Base-by-base conservation (phyloP, 2,329 filamentous ascomycete genomes). In the Hirsutella minnesotensis region DNA sequence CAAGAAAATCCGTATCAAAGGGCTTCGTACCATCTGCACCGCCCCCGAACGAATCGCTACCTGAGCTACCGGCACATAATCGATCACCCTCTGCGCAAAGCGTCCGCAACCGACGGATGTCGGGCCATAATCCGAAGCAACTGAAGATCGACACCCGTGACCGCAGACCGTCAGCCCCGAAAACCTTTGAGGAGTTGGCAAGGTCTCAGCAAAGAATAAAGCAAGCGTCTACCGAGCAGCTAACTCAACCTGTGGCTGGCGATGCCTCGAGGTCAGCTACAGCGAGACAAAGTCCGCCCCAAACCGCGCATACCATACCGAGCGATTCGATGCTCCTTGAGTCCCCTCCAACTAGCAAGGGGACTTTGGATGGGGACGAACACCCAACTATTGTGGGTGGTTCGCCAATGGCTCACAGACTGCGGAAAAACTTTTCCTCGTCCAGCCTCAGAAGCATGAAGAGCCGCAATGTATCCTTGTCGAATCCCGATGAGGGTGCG, bases 91-190 rank as follows among this genome's bases (percentile, higher is more conserved):
- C 60, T 2, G 58, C 68, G 0, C 63, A 63, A 51, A 71, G 79
- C 34, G 84, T 94, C 41, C 76, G 86, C 42, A 86, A 75, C 52
- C 76, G 89, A 46, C 77, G 89, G 47, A 66, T 94, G 27, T 95
- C 89, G 3, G 85, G 83, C 8, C 81, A 86, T 52, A 86, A 86
- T 53, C 67, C 76, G 13, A 89, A 85, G 58, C 84, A 89, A 54
- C 68, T 96, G 40, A 94, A 88, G 64, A 95, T 96, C 44, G 86
- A 95, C 60, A 95, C 88, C 0, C 51, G 55, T 1, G 61, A 58
- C 20, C 52, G 60, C 7, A 50, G 45, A n/a, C 47, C 52, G 16
- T 50, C 56, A 3, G 42, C 55, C 3, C 42, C 53, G 8, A 24
- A 46, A 8, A 20, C 45, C n/a, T 37, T 34, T 21, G 39, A 48